Conservation (phyloP, 2,329 filamentous ascomycete genomes). For the Fusarium tuaranense region DNA sequence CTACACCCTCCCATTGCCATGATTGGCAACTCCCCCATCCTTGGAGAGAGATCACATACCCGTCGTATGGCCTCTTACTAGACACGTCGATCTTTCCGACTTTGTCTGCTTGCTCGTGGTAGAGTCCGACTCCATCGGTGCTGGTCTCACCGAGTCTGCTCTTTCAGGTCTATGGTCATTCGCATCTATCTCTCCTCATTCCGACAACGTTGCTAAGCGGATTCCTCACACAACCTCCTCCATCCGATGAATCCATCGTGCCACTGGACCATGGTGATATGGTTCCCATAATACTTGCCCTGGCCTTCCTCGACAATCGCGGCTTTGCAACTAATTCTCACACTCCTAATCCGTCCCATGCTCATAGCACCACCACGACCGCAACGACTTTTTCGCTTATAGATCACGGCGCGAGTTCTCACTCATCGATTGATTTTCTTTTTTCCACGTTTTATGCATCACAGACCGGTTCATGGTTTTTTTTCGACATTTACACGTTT, state of each 20-base stretch:
- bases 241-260: constrained; percentile 24
- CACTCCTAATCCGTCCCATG: constrained; percentile 38
- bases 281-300: constrained; percentile 29
- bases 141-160: constrained; percentile 44
- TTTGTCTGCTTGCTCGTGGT: constrained; percentile 45
- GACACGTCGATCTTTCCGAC: constrained; percentile 42
- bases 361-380: constrained; percentile 45
- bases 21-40: constrained; percentile 59
- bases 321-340: constrained; percentile 27
- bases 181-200: constrained; percentile 18
- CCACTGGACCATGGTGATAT: constrained; percentile 27
- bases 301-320: constrained; percentile 16
- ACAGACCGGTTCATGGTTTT: constrained; percentile 27
- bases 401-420: constrained; percentile 42
- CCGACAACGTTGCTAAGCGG: constrained; percentile 29
- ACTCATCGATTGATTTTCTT: constrained; percentile 36
- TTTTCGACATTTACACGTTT: constrained; percentile 33
- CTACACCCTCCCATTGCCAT: constrained; percentile 54
- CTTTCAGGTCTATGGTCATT: constrained; percentile 36
- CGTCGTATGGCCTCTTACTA: constrained; percentile 75
- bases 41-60: constrained; percentile 64
- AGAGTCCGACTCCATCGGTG: constrained; percentile 39
- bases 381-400: constrained; percentile 45
- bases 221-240: constrained; percentile 23
- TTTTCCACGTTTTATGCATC: constrained; percentile 40